Conservation (phyloP, 805 yeast genomes). For the Schwanniomyces vanrijiae region DNA sequence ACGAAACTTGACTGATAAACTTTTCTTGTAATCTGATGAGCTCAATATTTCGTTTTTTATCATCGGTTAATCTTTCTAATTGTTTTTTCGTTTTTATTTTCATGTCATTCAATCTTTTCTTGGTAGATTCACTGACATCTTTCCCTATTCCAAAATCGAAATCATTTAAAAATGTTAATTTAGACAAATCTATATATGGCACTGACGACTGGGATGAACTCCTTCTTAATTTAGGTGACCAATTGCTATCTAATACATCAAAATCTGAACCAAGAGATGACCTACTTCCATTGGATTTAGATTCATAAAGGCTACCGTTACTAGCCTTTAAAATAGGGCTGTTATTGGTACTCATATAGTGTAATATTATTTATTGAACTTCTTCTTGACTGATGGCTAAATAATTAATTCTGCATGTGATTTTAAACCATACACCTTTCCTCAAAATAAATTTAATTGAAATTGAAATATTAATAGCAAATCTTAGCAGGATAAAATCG, state of each 20-base stretch:
- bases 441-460: too few relatives aligned
- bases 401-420: background rate
- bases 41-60: constrained; percentile 22
- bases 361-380: background rate
- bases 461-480: too few relatives aligned
- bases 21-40: constrained; percentile 30
- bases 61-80: constrained; percentile 25
- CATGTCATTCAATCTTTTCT: constrained; percentile 35
- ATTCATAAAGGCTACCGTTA: background rate
- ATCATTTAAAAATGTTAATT: constrained; percentile 38
- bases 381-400: background rate
- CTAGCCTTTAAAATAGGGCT: background rate
- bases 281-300: background rate
- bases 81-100: constrained; percentile 32
- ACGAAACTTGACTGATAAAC: constrained; percentile 28
- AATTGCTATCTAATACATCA: background rate
- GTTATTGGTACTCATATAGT: background rate
- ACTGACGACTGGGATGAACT: constrained; percentile 27
- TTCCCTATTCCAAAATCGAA: constrained; percentile 43
- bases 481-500: too few relatives aligned
- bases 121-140: constrained; percentile 35
- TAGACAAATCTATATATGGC: constrained; percentile 35
- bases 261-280: background rate
- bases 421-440: background rate
- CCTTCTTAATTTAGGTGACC: constrained; percentile 11